Base-by-base conservation (phyloP, 768 basidiomycete genomes). In the Leucocoprinus birnbaumii region DNA sequence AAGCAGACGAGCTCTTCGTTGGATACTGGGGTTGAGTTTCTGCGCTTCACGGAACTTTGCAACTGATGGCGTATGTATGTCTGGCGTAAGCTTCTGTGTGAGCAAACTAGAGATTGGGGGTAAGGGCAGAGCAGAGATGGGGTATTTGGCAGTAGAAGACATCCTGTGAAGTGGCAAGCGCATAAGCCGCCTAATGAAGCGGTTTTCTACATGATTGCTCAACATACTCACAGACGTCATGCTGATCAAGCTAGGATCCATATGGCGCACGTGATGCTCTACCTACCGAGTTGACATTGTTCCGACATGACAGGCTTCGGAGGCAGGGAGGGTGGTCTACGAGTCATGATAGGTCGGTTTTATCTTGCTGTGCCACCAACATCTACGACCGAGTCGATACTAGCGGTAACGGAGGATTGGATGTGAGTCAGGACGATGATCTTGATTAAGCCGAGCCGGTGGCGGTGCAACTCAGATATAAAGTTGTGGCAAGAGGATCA, bases 1-100 rank as follows among this genome's bases (percentile, higher is more conserved):
- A 16, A 89, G 71, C 1, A 90, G 72, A 13, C 86, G 80, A 35
- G 86, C 78, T 52, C 90, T 80, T 18, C 89, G 82, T 65, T 89
- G 89, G 19, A 85, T 58, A 63, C 84, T 87, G 0, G 91, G 90
- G 2, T 68, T 73, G 31, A 64, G 73, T 6, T 63, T 65, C 51
- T 86, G 77, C 9, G 83, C 69, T 13, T 73, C 67, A 35, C 78
- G 74, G 60, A 89, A 89, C 0, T 62, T 68, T n/a, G 75, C 59
- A 0, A 80, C 73, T 6, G 76, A 75, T 4, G 84, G 77, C 0
- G 83, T 80, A 41, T 71, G 64, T 1, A 79, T 70, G 62, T 92
- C 89, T 18, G 89, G 80, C 0, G 79, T 86, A 43, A 78, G 70
- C 21, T 74, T 68, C 57, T 78, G 72, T 41, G 73, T 78, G 44